Conservation (phyloP, 306 rosid genomes). For the Cucumis cinereus region DNA sequence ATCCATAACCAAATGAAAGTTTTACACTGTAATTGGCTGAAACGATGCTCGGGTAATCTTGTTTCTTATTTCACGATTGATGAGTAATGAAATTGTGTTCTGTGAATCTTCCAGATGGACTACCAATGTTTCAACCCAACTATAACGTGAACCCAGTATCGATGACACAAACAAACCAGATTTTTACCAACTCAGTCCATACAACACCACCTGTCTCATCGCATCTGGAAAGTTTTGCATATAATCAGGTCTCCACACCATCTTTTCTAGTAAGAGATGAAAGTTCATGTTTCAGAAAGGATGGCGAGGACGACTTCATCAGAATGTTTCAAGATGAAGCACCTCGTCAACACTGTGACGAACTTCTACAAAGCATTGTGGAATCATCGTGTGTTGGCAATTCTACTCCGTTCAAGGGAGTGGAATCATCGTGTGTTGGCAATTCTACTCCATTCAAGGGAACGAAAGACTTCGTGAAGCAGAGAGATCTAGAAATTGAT, state of each 20-base stretch:
- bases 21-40: background rate
- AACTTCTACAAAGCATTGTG: conserved; percentile 49
- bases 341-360: conserved; percentile 30
- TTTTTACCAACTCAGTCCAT: conserved; percentile 23
- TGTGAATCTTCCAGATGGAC: conserved; percentile 37
- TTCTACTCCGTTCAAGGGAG: conserved; percentile 25
- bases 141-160: conserved; percentile 33
- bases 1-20: background rate
- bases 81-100: conserved; percentile 16
- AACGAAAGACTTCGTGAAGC: conserved; percentile 20
- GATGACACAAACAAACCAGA: conserved; percentile 21
- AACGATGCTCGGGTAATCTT: background rate
- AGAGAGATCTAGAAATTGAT: conserved; percentile 32
- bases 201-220: conserved; percentile 26
- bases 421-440: conserved; percentile 38
- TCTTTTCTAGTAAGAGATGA: conserved; percentile 17
- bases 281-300: conserved; percentile 33
- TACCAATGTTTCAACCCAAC: conserved; percentile 16
- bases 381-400: conserved; percentile 45
- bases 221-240: conserved; percentile 20
- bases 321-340: conserved; percentile 21
- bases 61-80: conserved; percentile 1
- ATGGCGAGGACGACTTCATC: conserved; percentile 19
- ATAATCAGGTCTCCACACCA: conserved; percentile 8
- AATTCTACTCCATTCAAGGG: conserved; percentile 24